Evolutionary conservation across 441 rosid genomes (phyloP), one percentile per base, ranked within the genome.

Genomic region (Hura crepitans): DNA sequence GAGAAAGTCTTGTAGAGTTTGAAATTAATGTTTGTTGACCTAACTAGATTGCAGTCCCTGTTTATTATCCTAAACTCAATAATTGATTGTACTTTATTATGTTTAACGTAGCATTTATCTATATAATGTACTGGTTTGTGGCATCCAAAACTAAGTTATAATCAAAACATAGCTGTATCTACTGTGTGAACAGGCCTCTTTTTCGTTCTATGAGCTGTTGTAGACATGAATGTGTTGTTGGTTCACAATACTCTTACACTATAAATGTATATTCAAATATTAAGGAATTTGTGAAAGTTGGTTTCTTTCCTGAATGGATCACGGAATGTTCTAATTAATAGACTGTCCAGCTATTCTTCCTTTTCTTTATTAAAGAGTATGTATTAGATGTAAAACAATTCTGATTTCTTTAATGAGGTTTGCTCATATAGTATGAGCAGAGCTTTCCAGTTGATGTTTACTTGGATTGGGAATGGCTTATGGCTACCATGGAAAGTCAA

Each of bases 1-100:
- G 50, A 50, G 51, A 65, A 33, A 60, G 74, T 77, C 69, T 82
- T 72, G 84, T 84, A 83, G 83, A 80, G 84, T 68, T n/a, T 68
- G 74, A 71, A 75, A 72, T 82, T 73, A 68, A 62, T 49, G 68
- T 46, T 76, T 82, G 78, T 72, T 82, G 80, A 81, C 78, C 68
- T 80, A 77, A 81, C 76, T 63, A 72, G 72, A 77, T 80, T 74
- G 75, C 62, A 77, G 65, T 74, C 55, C 30, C 17, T 50, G 54
- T 70, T 65, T 35, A 64, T 70, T 66, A 31, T 72, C 63, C 60
- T 64, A 69, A 69, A 46, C 66, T 69, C 55, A 67, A 75, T 72
- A 65, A 74, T 74, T 62, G 64, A 37, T 57, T 71, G 27, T 68
- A 35, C 15, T 74, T 42, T 69, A 11, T 72, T 51, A 42, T 68